A percentile compares a stretch with the other conserved stretches of the same genome.
Conservation (phyloP, 2,329 filamentous ascomycete species). For the Didymellaceae sp. region DNA sequence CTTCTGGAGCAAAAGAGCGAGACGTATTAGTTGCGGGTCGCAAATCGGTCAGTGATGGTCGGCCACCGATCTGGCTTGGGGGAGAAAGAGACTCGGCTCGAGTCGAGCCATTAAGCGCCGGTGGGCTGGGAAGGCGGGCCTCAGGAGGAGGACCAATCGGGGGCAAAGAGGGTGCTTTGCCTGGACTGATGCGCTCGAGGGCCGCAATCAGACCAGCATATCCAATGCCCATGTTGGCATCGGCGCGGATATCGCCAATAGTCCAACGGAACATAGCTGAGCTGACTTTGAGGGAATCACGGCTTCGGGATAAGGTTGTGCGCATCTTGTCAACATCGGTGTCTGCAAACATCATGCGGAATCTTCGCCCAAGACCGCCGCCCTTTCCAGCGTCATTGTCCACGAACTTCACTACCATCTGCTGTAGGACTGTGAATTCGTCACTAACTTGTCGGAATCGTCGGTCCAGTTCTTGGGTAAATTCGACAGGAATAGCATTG, state of each 20-base stretch:
- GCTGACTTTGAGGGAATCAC: slow-evolving; percentile 69
- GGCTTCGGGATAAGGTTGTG: slow-evolving; percentile 62
- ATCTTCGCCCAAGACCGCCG: slow-evolving; percentile 65
- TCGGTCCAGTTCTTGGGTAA: slow-evolving; percentile 68
- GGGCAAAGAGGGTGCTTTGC: slow-evolving; percentile 33
- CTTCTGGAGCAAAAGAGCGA: slow-evolving; percentile 21
- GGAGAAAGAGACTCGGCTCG: slow-evolving; percentile 13
- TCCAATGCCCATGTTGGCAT: slow-evolving; percentile 68
- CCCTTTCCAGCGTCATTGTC: slow-evolving; percentile 66
- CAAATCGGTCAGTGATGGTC: slow-evolving; percentile 29
- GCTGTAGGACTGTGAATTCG: slow-evolving; percentile 69
- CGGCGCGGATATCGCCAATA: slow-evolving; percentile 63
- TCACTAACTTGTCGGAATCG: slow-evolving; percentile 67
- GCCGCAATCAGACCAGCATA: slow-evolving; percentile 72
- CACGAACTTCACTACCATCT: slow-evolving; percentile 66
- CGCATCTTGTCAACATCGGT: slow-evolving; percentile 68
- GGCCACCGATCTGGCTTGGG: slow-evolving; percentile 10
- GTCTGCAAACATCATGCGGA: slow-evolving; percentile 62
- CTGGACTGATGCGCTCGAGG: slow-evolving; percentile 59
- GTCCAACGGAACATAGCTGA: slow-evolving; percentile 71
- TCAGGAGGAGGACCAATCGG: slow-evolving; percentile 42
- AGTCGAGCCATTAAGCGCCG: slow-evolving; percentile 22
- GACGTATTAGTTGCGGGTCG: slow-evolving; percentile 15
- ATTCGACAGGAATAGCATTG: slow-evolving; percentile 64
- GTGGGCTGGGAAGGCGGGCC: slow-evolving; percentile 39